A percentile compares a stretch with the other conserved stretches of the same genome.
phyloP scores from a whole-genome alignment of 257 asterid species.

The Petrea volubilis region DNA sequence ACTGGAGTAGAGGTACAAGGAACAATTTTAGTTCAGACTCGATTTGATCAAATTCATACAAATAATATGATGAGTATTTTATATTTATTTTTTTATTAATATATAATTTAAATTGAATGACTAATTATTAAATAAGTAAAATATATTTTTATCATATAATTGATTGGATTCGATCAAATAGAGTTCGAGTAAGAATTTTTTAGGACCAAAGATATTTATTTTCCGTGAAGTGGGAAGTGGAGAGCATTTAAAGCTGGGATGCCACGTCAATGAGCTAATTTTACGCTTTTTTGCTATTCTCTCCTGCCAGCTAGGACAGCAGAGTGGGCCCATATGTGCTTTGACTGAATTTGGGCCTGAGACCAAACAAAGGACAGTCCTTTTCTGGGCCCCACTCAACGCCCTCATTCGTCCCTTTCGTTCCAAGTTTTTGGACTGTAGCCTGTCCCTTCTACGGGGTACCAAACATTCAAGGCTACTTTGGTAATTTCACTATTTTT shows the following conservation, averaged over 20 bases:
- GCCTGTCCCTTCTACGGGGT: slow-evolving; percentile 14
- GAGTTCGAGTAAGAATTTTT: no score
- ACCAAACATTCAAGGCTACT: not conserved
- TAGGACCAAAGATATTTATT: no score
- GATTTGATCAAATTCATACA: no score
- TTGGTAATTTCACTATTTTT: not conserved
- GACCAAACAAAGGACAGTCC: slow-evolving; percentile 6
- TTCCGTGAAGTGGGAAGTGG: not conserved
- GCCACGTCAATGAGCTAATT: slow-evolving; percentile 20
- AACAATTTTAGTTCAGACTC: no score
- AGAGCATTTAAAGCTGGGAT: not conserved
- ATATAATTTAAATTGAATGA: no score
- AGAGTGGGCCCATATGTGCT: slow-evolving; percentile 1
- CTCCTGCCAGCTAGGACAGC: slow-evolving; percentile 32
- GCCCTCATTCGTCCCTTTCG: not conserved
- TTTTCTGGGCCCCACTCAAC: not conserved
- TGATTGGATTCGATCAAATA: no score
- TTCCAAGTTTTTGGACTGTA: not conserved
- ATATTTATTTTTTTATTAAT: no score
- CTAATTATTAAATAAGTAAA: no score
- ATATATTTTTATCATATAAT: no score
- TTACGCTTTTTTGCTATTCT: slow-evolving; percentile 5
- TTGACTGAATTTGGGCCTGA: slow-evolving; percentile 12
- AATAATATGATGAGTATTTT: no score
- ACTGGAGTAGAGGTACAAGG: no score